A percentile compares a stretch with the other conserved stretches of the same genome.
Evolutionary conservation across 768 basidiomycete species (phyloP).

Genomic region (Auricularia cornea): DNA sequence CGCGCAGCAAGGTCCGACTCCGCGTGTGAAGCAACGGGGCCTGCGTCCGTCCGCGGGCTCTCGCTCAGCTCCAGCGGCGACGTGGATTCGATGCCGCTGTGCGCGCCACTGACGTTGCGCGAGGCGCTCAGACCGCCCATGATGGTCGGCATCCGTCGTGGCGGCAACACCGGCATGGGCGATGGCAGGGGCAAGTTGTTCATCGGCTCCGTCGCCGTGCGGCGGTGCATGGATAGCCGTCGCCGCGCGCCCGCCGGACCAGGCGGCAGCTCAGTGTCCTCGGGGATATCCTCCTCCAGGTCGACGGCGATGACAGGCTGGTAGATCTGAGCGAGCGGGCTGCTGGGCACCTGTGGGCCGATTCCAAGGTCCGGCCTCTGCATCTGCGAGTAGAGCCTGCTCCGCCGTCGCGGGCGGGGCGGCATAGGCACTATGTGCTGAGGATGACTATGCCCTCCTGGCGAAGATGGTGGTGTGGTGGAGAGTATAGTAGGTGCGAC

Average conservation of each 20-base stretch:
- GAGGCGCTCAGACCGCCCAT: background rate
- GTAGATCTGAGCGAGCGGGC: slow-evolving; percentile 69
- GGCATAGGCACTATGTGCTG: slow-evolving; percentile 9
- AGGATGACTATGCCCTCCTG: background rate
- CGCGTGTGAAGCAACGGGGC: slow-evolving; percentile 10
- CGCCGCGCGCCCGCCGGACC: slow-evolving; percentile 32
- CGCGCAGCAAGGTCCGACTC: slow-evolving; percentile 22
- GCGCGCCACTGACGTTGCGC: background rate
- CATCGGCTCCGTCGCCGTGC: slow-evolving; percentile 3
- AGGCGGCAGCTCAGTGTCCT: slow-evolving; percentile 17
- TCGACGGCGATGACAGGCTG: slow-evolving; percentile 58
- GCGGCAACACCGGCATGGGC: background rate
- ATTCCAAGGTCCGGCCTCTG: slow-evolving; percentile 4
- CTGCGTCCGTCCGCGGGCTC: background rate
- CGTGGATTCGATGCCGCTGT: slow-evolving; percentile 4
- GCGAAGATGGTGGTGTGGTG: slow-evolving; percentile 18
- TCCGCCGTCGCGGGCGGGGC: slow-evolving; percentile 28
- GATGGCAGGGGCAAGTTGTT: background rate
- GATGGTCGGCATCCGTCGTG: background rate
- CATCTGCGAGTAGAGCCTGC: slow-evolving; percentile 14
- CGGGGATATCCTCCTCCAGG: slow-evolving; percentile 27
- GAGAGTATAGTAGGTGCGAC: slow-evolving; percentile 19
- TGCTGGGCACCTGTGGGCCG: slow-evolving; percentile 26
- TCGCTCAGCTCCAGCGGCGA: slow-evolving; percentile 6
- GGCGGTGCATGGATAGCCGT: slow-evolving; percentile 28